phyloP scores from a whole-genome alignment of 2,329 filamentous ascomycete genomes.

The Ascochyta clinopodiicola region DNA sequence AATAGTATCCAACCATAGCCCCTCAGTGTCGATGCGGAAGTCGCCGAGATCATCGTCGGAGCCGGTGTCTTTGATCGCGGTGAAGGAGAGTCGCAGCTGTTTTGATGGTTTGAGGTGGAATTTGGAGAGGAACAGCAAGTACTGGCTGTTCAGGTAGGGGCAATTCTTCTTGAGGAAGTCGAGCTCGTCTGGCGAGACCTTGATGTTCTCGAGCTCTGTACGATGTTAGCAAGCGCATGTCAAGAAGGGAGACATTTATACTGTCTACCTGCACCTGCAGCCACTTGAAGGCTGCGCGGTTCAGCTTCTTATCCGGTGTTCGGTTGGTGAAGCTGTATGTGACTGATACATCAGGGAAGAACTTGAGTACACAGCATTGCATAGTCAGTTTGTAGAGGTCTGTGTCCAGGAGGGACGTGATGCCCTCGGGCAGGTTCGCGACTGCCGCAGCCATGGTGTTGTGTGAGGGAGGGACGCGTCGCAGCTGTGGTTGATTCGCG shows the following conservation, averaged over 20 bases:
- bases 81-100: constrained; percentile 77
- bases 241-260: constrained; percentile 42
- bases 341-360: constrained; percentile 80
- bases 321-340: constrained; percentile 96
- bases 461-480: constrained; percentile 2
- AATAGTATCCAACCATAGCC: constrained; percentile 92
- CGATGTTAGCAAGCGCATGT: constrained; percentile 10
- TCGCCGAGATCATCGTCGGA: constrained; percentile 73
- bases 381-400: constrained; percentile 97
- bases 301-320: constrained; percentile 91
- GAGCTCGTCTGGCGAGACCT: constrained; percentile 79
- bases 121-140: constrained; percentile 79
- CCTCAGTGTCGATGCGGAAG: constrained; percentile 76
- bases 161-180: constrained; percentile 79
- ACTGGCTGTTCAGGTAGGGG: constrained; percentile 77
- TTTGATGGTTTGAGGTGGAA: constrained; percentile 83
- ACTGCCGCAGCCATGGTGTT: constrained; percentile 30
- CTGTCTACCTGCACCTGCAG: constrained; percentile 81
- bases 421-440: constrained; percentile 46
- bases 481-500: constrained; percentile 1
- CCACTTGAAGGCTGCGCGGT: constrained; percentile 82
- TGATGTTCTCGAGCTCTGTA: constrained; percentile 80
- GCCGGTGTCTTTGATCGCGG: constrained; percentile 61
- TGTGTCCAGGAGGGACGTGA: constrained; percentile 57
- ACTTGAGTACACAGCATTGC: constrained; percentile 88